Conservation (phyloP, 169 alveolate genomes). For the Plasmodium gallinaceum region DNA sequence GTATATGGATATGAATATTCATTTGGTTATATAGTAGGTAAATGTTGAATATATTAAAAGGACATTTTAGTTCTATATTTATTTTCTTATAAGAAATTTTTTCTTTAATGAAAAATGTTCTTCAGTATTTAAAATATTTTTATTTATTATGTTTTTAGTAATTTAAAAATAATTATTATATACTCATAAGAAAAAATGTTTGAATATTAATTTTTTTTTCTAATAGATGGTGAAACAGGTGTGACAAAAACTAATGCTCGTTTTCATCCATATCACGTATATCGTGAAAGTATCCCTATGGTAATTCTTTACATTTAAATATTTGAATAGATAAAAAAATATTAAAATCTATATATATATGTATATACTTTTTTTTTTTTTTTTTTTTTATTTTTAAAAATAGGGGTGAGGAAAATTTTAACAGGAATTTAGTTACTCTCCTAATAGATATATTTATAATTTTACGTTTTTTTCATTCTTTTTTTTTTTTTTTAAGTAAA, state of each 20-base stretch:
- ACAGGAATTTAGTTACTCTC: neutral
- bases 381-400: neutral
- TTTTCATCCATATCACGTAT: slow-evolving; percentile 50
- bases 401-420: slow-evolving; percentile 21
- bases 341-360: neutral
- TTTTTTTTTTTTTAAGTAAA: slow-evolving; percentile 11
- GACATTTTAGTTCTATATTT: neutral
- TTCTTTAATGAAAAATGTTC: neutral
- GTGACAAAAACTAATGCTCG: slow-evolving; percentile 50
- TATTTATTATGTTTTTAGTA: neutral
- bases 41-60: neutral
- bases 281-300: slow-evolving; percentile 68
- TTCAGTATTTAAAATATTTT: no score
- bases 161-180: no score
- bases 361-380: neutral
- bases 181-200: neutral
- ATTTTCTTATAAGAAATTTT: neutral
- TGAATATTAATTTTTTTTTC: neutral
- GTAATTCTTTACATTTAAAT: slow-evolving; percentile 9
- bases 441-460: neutral
- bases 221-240: slow-evolving; percentile 57
- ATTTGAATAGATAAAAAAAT: neutral
- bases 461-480: neutral
- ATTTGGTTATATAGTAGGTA: slow-evolving; percentile 79
- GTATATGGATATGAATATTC: slow-evolving; percentile 84